Evolutionary conservation across 2,329 filamentous ascomycete species (phyloP).

Genomic region (Teratosphaeria nubilosa): DNA sequence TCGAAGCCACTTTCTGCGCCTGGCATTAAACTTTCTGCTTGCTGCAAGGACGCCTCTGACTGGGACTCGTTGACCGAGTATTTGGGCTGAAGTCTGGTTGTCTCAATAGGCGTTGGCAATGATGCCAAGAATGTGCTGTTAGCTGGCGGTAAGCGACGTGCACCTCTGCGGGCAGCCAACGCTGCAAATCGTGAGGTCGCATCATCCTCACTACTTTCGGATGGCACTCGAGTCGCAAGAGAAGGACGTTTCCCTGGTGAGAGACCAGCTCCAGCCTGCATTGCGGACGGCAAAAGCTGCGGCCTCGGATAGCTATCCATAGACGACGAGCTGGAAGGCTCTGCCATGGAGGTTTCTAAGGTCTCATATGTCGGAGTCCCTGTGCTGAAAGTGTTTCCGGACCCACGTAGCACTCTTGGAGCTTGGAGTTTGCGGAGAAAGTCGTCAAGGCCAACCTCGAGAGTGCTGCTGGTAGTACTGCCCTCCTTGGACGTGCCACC

Average conservation of each 20-base stretch:
- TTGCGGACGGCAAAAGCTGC: conserved; percentile 21
- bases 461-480: conserved; percentile 32
- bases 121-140: conserved; percentile 6
- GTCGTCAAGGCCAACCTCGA: conserved; percentile 34
- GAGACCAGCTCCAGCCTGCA: conserved; percentile 6
- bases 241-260: conserved; percentile 8
- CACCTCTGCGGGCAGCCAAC: conserved; percentile 11
- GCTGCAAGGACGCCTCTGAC: conserved; percentile 6
- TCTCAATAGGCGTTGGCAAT: conserved; percentile 9
- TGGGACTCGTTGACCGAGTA: conserved; percentile 9
- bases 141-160: conserved; percentile 9
- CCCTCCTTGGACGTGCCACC: conserved; percentile 30
- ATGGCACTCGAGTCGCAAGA: conserved; percentile 7
- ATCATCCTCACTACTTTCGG: conserved; percentile 19
- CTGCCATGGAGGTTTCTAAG: conserved; percentile 2
- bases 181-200: conserved; percentile 5
- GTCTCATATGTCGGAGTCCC: conserved; percentile 9
- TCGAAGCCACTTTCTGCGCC: conserved; percentile 11
- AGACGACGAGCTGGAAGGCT: conserved; percentile 13
- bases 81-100: neutral
- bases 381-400: conserved; percentile 27
- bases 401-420: conserved; percentile 36
- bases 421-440: conserved; percentile 36
- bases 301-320: conserved; percentile 13
- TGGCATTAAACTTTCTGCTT: conserved; percentile 7